Evolutionary conservation across 176 grass and related monocot species (phyloP).

Genomic region (Oryza australiensis): DNA sequence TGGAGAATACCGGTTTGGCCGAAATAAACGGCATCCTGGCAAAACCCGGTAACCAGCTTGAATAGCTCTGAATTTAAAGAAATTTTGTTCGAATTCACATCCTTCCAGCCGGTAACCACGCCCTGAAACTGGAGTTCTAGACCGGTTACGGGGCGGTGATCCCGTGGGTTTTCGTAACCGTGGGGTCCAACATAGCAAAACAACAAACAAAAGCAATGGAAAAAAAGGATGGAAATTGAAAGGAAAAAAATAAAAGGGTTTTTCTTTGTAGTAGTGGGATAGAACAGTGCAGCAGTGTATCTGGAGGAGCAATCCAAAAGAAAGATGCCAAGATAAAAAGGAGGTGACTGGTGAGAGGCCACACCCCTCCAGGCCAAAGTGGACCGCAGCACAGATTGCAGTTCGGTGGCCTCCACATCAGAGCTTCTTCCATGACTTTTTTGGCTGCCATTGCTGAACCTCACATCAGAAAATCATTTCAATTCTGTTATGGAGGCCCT

Average conservation of each 20-base stretch:
- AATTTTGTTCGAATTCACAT: background rate
- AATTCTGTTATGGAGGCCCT: background rate
- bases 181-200: constrained; percentile 33
- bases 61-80: background rate
- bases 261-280: constrained; percentile 47
- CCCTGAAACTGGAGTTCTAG: too few relatives aligned
- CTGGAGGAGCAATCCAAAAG: constrained; percentile 46
- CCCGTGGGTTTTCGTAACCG: background rate
- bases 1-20: background rate
- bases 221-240: constrained; percentile 1
- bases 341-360: constrained; percentile 29
- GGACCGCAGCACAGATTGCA: constrained; percentile 49
- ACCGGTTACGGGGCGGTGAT: too few relatives aligned
- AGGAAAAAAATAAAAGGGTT: background rate
- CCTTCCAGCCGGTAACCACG: background rate
- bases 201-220: constrained; percentile 35
- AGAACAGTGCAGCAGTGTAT: constrained; percentile 23
- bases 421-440: constrained; percentile 42
- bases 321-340: constrained; percentile 52
- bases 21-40: background rate
- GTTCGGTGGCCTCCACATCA: constrained; percentile 57
- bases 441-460: constrained; percentile 16
- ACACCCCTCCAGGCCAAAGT: constrained; percentile 30
- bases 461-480: constrained; percentile 25
- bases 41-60: background rate